These are phyloP conservation scores for Cicer judaicum DNA, from an alignment of 306 rosid species.

Conservation along the genomic window DNA sequence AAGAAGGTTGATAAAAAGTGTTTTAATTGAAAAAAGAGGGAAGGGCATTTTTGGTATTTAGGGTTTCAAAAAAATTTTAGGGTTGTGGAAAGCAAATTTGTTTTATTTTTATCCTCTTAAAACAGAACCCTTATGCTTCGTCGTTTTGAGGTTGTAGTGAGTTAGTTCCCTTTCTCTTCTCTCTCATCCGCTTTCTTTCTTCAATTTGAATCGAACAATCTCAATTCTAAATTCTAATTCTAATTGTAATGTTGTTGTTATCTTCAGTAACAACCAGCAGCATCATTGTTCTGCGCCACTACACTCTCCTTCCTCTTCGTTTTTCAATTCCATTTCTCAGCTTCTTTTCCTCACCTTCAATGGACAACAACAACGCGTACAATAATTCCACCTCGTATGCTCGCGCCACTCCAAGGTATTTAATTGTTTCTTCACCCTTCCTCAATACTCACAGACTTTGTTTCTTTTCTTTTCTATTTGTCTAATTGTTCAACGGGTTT, in stretches of 20 bases:
- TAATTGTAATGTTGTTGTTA: conserved; percentile 41
- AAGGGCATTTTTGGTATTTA: too few relatives aligned
- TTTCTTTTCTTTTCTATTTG: too few relatives aligned
- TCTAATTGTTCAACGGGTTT: too few relatives aligned
- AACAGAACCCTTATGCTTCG: too few relatives aligned
- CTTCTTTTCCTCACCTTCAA: conserved; percentile 41
- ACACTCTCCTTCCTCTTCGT: conserved; percentile 52
- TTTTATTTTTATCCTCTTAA: too few relatives aligned
- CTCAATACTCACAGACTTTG: too few relatives aligned
- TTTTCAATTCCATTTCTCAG: conserved; percentile 36
- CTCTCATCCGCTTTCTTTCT: background rate
- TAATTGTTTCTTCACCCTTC: conserved; percentile 14
- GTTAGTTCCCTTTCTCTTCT: too few relatives aligned
- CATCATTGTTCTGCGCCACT: conserved; percentile 53
- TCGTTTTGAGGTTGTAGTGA: too few relatives aligned
- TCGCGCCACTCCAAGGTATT: conserved; percentile 52
- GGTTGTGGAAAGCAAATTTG: too few relatives aligned
- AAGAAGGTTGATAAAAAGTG: too few relatives aligned
- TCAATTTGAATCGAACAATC: background rate
- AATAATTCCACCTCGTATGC: conserved; percentile 43
- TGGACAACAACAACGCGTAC: conserved; percentile 46
- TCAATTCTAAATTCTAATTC: background rate
- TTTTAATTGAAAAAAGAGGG: too few relatives aligned
- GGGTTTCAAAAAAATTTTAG: too few relatives aligned
- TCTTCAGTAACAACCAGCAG: conserved; percentile 40